phyloP scores from a whole-genome alignment of 768 basidiomycete species.

The Auricularia cornea region DNA sequence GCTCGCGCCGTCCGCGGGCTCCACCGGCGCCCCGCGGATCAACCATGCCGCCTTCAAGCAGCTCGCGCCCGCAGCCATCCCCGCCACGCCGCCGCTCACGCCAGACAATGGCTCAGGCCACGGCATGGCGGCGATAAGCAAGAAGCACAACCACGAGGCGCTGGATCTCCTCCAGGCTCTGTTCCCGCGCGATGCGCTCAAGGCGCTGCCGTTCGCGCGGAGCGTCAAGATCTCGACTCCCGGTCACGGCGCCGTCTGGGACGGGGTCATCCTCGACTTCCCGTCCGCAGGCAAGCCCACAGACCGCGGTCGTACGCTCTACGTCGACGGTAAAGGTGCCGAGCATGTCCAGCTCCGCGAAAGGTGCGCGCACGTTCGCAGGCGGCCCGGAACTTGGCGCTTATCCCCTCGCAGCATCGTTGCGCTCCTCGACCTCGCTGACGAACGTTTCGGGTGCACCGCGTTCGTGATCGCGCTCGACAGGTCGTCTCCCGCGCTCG shows the following conservation, averaged over 20 bases:
- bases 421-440: constrained; percentile 78
- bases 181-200: constrained; percentile 65
- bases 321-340: constrained; percentile 78
- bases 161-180: constrained; percentile 71
- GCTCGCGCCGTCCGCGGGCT: background rate
- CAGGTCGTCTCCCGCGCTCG: constrained; percentile 58
- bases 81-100: constrained; percentile 69
- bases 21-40: background rate
- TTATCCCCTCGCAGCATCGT: constrained; percentile 52
- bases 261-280: constrained; percentile 69
- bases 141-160: constrained; percentile 49
- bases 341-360: constrained; percentile 72
- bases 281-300: constrained; percentile 24
- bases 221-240: constrained; percentile 67
- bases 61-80: constrained; percentile 29
- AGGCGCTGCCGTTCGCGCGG: constrained; percentile 62
- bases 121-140: constrained; percentile 32
- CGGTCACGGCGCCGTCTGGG: constrained; percentile 59
- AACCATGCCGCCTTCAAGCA: constrained; percentile 19
- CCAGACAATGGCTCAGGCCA: constrained; percentile 55
- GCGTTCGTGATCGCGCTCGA: constrained; percentile 76
- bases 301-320: constrained; percentile 63
- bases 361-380: constrained; percentile 45
- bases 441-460: constrained; percentile 70
- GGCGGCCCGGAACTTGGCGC: background rate